Percentiles rank a stretch among this genome's conserved stretches.
Evolutionary conservation across 306 rosid species (phyloP).

Genomic region (Arachis stenosperma): DNA sequence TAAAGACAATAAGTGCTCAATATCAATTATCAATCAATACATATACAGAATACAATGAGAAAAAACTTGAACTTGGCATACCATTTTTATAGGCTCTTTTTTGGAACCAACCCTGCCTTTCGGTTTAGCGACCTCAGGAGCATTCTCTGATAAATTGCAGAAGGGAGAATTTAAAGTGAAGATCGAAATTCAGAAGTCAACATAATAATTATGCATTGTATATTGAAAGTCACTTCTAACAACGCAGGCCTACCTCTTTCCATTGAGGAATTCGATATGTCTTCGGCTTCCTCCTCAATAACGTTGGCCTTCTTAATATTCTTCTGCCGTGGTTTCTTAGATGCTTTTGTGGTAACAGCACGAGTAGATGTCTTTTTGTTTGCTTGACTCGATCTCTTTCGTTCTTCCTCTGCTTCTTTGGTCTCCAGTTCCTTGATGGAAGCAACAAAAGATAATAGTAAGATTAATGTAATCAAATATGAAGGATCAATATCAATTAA

Average conservation of each 20-base stretch:
- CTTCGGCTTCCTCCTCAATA: conserved; percentile 54
- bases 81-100: conserved; percentile 58
- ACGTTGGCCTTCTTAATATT: conserved; percentile 59
- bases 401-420: conserved; percentile 67
- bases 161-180: neutral
- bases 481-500: too few species aligned
- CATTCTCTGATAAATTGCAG: conserved; percentile 51
- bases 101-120: conserved; percentile 51
- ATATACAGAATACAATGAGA: too few species aligned
- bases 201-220: neutral
- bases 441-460: neutral
- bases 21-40: neutral
- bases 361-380: conserved; percentile 38
- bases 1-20: neutral
- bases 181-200: neutral
- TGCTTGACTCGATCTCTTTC: conserved; percentile 54
- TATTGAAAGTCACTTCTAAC: neutral
- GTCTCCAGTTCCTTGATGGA: conserved; percentile 69
- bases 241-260: conserved; percentile 62
- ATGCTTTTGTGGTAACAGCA: conserved; percentile 41
- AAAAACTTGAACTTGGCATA: conserved; percentile 8
- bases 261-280: conserved; percentile 44
- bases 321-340: conserved; percentile 73
- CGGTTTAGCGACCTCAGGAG: conserved; percentile 56
- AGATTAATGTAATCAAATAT: neutral